Percentiles rank a stretch among this genome's conserved stretches.
Evolutionary conservation across 1,139 yeast genomes (phyloP).

Genomic region (Spencermartinsiella ligniputridi): DNA sequence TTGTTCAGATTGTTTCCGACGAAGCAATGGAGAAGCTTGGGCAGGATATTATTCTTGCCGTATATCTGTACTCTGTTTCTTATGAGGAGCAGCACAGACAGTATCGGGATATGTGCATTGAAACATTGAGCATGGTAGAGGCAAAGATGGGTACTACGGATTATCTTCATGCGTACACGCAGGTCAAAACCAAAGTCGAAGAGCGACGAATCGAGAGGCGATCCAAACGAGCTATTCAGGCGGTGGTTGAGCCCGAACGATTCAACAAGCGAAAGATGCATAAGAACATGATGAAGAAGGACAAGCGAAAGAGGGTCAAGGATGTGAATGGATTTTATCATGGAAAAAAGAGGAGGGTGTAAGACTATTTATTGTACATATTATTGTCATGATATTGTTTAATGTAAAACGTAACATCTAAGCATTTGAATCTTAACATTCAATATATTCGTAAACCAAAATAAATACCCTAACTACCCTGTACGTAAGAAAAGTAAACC

Average conservation of each 20-base stretch:
- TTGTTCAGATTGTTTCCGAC: constrained; percentile 24
- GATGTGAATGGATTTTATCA: constrained; percentile 77
- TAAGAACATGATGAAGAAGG: constrained; percentile 71
- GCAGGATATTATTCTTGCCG: constrained; percentile 46
- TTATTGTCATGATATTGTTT: too few relatives aligned
- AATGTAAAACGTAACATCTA: neutral
- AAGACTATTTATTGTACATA: neutral
- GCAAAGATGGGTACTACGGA: constrained; percentile 67
- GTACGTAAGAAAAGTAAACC: too few relatives aligned
- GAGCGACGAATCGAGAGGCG: constrained; percentile 71
- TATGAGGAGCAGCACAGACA: constrained; percentile 45
- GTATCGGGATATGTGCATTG: constrained; percentile 55
- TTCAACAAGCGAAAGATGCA: constrained; percentile 72
- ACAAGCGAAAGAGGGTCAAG: constrained; percentile 60
- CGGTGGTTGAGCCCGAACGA: constrained; percentile 73
- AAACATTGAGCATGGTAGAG: constrained; percentile 67
- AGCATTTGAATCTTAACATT: neutral
- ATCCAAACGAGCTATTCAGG: constrained; percentile 70
- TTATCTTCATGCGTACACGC: constrained; percentile 60
- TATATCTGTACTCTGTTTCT: constrained; percentile 49
- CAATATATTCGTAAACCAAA: too few relatives aligned
- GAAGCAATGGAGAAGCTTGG: constrained; percentile 20
- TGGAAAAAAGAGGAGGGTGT: constrained; percentile 49
- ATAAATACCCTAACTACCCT: too few relatives aligned
- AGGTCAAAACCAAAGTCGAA: constrained; percentile 56